phyloP scores from a whole-genome alignment of 1,284 basidiomycete species.

The Rhodotorula mucilaginosa region DNA sequence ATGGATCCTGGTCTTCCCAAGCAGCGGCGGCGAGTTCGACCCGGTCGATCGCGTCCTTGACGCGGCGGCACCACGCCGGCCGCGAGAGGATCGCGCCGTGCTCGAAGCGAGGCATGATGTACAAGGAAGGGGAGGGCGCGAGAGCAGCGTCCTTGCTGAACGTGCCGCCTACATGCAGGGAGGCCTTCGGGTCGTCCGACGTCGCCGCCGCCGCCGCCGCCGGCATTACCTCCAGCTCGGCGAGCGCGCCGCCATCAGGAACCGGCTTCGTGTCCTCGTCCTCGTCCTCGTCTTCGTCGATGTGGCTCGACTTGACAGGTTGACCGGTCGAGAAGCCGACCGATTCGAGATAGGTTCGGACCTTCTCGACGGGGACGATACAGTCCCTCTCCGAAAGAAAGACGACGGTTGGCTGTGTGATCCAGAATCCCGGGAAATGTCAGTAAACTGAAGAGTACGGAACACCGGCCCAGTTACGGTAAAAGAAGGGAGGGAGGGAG shows the following conservation, averaged over 20 bases:
- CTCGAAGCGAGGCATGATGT: constrained; percentile 24
- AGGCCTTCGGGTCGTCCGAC: background rate
- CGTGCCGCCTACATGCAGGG: background rate
- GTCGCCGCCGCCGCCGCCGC: too few relatives aligned
- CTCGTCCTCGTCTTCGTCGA: background rate
- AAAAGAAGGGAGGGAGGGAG: background rate
- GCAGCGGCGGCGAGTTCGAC: constrained; percentile 17
- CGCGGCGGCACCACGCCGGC: constrained; percentile 10
- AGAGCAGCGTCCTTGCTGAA: too few relatives aligned
- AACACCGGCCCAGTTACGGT: too few relatives aligned
- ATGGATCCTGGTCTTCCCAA: constrained; percentile 11
- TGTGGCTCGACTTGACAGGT: background rate
- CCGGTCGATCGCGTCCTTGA: constrained; percentile 21
- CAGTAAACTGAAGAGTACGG: too few relatives aligned
- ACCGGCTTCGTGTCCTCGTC: background rate
- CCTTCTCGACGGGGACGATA: constrained; percentile 29
- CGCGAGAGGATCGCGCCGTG: constrained; percentile 29
- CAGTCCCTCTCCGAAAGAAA: constrained; percentile 32
- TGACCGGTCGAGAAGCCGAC: constrained; percentile 15
- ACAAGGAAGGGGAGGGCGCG: constrained; percentile 6
- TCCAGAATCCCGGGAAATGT: too few relatives aligned
- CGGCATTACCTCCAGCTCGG: background rate
- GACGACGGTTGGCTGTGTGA: constrained; percentile 28
- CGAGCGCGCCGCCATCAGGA: background rate
- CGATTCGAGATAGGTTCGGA: constrained; percentile 14